These are phyloP conservation scores for Gossypium stocksii DNA, from an alignment of 345 rosid species.

Conservation along the genomic window DNA sequence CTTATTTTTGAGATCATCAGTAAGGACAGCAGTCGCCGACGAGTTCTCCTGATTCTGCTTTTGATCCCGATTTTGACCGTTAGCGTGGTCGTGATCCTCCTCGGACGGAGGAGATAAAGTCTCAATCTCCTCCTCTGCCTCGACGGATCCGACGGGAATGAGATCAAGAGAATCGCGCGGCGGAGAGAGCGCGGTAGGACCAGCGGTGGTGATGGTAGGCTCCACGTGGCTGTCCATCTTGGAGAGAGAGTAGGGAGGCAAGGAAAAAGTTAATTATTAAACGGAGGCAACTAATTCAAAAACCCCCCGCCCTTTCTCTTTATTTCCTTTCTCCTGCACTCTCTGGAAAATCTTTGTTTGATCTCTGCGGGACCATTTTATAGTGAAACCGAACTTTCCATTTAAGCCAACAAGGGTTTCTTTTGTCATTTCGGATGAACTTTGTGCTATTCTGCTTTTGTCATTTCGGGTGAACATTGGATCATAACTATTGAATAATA, in stretches of 20 bases:
- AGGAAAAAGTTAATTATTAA: not conserved
- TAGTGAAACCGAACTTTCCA: not conserved
- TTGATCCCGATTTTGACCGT: conserved; percentile 34
- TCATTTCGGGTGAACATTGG: too few species aligned
- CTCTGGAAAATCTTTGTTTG: not conserved
- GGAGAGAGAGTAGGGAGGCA: conserved; percentile 25
- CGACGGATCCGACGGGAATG: conserved; percentile 34
- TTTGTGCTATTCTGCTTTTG: not conserved
- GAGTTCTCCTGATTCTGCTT: conserved; percentile 22
- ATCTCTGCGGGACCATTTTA: conserved; percentile 1
- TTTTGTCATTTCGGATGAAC: not conserved
- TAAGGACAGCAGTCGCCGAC: conserved; percentile 24
- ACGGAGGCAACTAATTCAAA: conserved; percentile 17
- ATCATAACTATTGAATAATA: too few species aligned
- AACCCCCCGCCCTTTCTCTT: conserved; percentile 24
- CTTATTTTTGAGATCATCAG: conserved; percentile 54
- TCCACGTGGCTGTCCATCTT: conserved; percentile 31
- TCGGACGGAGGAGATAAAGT: conserved; percentile 33
- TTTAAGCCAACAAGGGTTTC: not conserved
- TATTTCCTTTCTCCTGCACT: conserved; percentile 6
- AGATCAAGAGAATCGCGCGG: conserved; percentile 27
- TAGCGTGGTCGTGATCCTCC: conserved; percentile 30
- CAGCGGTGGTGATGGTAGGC: conserved; percentile 24
- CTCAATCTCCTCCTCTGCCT: conserved; percentile 30
- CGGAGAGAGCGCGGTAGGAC: conserved; percentile 15